Conservation (phyloP, 1,284 basidiomycete species). For the Apiotrichum akiyoshidainum region DNA sequence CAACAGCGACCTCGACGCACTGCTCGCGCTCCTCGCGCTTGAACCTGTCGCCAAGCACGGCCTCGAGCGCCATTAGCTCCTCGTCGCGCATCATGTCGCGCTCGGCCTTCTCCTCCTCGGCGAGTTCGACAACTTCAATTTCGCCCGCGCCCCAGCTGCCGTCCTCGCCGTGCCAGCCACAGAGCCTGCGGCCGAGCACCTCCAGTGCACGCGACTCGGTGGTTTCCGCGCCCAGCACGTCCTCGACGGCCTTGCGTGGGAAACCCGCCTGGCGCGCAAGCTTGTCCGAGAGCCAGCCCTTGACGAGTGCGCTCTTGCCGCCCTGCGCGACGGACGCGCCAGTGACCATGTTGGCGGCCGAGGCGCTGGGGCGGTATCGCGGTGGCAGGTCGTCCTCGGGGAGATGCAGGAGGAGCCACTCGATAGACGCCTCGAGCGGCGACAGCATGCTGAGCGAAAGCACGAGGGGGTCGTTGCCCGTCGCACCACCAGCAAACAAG, state of each 20-base stretch:
- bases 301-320: constrained; percentile 60
- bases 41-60: constrained; percentile 54
- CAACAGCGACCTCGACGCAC: constrained; percentile 56
- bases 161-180: constrained; percentile 50
- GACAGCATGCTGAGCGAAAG: constrained; percentile 55
- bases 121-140: constrained; percentile 56
- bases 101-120: constrained; percentile 38
- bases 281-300: constrained; percentile 77
- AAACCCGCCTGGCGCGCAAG: constrained; percentile 80
- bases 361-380: constrained; percentile 69
- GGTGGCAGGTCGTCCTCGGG: constrained; percentile 52
- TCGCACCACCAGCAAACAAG: constrained; percentile 28
- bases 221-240: constrained; percentile 50
- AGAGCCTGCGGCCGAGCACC: constrained; percentile 46
- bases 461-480: constrained; percentile 42
- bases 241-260: constrained; percentile 68
- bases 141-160: constrained; percentile 51
- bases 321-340: constrained; percentile 56
- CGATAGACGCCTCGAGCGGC: constrained; percentile 55
- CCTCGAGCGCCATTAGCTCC: constrained; percentile 63
- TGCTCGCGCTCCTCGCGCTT: constrained; percentile 31
- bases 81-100: constrained; percentile 63
- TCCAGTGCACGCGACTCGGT: constrained; percentile 48
- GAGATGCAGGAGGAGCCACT: constrained; percentile 55
- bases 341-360: constrained; percentile 60